Base-by-base conservation (phyloP, 441 rosid species). In the Manihot esculenta region DNA sequence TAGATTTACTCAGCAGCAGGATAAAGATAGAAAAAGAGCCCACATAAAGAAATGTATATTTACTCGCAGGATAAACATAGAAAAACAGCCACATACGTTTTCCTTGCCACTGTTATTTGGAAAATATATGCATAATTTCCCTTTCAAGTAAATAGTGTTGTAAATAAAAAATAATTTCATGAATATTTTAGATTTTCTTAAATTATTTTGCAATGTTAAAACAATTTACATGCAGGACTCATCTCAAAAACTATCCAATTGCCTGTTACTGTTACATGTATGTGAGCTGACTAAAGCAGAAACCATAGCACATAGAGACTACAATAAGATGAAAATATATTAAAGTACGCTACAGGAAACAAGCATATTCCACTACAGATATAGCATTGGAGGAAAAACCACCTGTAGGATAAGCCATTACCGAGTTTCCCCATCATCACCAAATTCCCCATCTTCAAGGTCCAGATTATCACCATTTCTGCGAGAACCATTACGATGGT, bases 371-470 rank as follows among this genome's bases (percentile, higher is more conserved):
- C 27, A 21, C 47, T 60, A 64, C 74, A 63, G 51, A 70, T 57
- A 41, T 35, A 49, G 70, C 61, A 70, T 42, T 27, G 44, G 65
- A 59, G 50, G 57, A 59, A 60, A 30, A 73, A 69, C 58, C 61
- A 75, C 51, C 66, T 67, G 68, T 61, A 64, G 44, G 63, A 74
- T 18, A 9, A 76, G 54, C 75, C 47, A 72, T 75, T 85, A 82
- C 77, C 66, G 74, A 62, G 83, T 80, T 80, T 77, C 84, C 76
- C 80, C 86, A 66, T 88, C 89, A 78, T 83, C 83, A 10, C 87
- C 87, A 66, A 85, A 88, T 73, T 94, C 98, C 62, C 97, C 97
- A 76, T 94, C 99, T 89, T 92, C 97, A 68, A 89, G 97, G 68
- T 92, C 95, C 68, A 83, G 87, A 4, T 75, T 83, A 75, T 81